Percentiles rank a stretch among this genome's conserved stretches.
phyloP scores from a whole-genome alignment of 1,139 yeast species.

The Protomyces inundatus region DNA sequence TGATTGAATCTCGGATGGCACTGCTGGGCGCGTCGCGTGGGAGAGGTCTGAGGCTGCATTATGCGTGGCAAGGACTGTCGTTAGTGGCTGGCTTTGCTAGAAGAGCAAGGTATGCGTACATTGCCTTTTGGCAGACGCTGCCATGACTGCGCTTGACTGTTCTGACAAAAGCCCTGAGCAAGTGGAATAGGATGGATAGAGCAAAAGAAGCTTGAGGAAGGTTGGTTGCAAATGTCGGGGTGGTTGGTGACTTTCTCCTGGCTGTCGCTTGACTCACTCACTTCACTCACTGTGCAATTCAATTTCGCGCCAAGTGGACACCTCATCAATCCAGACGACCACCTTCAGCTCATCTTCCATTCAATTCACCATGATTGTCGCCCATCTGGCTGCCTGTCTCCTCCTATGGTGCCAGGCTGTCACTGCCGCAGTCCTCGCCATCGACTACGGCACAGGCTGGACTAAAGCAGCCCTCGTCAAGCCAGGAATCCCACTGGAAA shows the following conservation, averaged over 20 bases:
- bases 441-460: conserved; percentile 85
- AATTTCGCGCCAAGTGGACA: not conserved
- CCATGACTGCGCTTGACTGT: not conserved
- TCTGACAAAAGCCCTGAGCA: not conserved
- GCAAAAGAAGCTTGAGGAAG: not conserved
- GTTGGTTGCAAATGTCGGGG: not conserved
- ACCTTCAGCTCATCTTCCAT: not conserved
- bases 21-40: conserved; percentile 13
- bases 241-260: not conserved
- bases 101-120: not conserved
- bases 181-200: not conserved
- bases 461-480: conserved; percentile 86
- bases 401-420: not conserved
- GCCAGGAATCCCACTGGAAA: conserved; percentile 82
- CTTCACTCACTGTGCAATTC: too few species aligned
- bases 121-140: not conserved
- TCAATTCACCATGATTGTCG: not conserved
- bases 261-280: too few species aligned
- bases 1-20: conserved; percentile 11
- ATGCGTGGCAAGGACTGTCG: too few species aligned
- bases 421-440: conserved; percentile 65
- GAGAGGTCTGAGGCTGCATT: not conserved
- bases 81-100: not conserved
- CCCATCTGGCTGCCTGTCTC: not conserved
- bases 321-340: not conserved